Evolutionary conservation across 805 yeast species (phyloP).

Genomic region (Metschnikowia koreensis): DNA sequence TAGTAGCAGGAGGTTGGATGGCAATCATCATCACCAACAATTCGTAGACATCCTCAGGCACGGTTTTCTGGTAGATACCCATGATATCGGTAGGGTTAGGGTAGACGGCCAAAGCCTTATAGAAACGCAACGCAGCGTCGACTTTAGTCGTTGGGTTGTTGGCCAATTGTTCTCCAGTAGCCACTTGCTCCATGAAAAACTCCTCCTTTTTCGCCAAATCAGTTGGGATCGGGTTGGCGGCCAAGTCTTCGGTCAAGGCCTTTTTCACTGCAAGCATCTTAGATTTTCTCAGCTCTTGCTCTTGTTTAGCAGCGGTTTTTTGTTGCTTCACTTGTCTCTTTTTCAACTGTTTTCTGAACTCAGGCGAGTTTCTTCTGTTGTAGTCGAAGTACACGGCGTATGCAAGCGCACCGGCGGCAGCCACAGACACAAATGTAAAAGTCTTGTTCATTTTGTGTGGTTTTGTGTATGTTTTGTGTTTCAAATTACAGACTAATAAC

Average conservation of each 20-base stretch:
- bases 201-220: conserved; percentile 68
- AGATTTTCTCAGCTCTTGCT: conserved; percentile 57
- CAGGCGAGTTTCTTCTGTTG: conserved; percentile 77
- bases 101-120: conserved; percentile 88
- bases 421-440: conserved; percentile 37
- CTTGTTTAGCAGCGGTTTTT: conserved; percentile 52
- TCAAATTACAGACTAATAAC: not conserved
- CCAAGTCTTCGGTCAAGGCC: conserved; percentile 62
- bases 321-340: conserved; percentile 61
- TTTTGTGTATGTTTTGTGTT: not conserved
- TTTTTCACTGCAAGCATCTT: conserved; percentile 60
- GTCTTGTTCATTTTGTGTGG: conserved; percentile 26
- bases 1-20: conserved; percentile 80
- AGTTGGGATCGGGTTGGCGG: conserved; percentile 70
- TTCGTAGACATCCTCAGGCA: conserved; percentile 81
- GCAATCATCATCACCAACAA: conserved; percentile 86
- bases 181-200: conserved; percentile 79
- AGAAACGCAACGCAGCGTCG: conserved; percentile 86
- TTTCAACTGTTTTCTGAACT: conserved; percentile 75
- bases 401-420: conserved; percentile 58
- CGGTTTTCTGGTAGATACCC: conserved; percentile 83
- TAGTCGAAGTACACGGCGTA: conserved; percentile 91
- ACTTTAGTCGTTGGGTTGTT: conserved; percentile 63
- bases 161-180: conserved; percentile 79
- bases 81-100: conserved; percentile 93